Evolutionary conservation across 129 eudicot species (phyloP).

Genomic region (Helianthus tuberosus): DNA sequence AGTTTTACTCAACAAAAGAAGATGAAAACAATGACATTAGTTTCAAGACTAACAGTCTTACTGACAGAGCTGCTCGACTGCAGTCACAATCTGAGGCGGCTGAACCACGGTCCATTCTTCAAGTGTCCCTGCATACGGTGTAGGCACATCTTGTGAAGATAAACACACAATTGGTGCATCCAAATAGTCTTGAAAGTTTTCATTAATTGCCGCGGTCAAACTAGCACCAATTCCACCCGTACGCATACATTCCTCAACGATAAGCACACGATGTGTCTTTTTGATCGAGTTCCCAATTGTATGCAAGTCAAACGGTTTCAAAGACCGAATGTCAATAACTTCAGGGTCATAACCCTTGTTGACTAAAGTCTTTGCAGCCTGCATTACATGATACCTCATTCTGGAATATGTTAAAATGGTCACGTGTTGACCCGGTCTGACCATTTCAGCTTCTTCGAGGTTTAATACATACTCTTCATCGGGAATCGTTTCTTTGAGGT

Average conservation of each 20-base stretch:
- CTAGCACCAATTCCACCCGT: slow-evolving; percentile 99
- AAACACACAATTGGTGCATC: slow-evolving; percentile 92
- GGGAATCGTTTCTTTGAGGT: slow-evolving; percentile 86
- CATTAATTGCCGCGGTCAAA: slow-evolving; percentile 88
- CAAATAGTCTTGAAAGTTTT: slow-evolving; percentile 84
- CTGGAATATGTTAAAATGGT: slow-evolving; percentile 90
- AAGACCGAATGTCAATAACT: slow-evolving; percentile 88
- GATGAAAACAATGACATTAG: slow-evolving; percentile 9
- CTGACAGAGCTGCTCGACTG: slow-evolving; percentile 93
- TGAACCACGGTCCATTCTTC: slow-evolving; percentile 95
- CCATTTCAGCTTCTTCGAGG: slow-evolving; percentile 99
- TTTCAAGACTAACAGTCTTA: slow-evolving; percentile 22
- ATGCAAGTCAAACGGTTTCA: slow-evolving; percentile 89
- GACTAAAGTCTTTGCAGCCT: slow-evolving; percentile 90
- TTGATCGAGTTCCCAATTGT: slow-evolving; percentile 92
- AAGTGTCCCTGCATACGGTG: slow-evolving; percentile 88
- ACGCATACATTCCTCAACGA: slow-evolving; percentile 98
- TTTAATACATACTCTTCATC: slow-evolving; percentile 80
- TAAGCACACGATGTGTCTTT: slow-evolving; percentile 90
- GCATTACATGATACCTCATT: slow-evolving; percentile 97
- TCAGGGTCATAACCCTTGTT: slow-evolving; percentile 97
- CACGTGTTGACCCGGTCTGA: slow-evolving; percentile 87
- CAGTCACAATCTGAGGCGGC: slow-evolving; percentile 95
- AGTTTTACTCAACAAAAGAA: slow-evolving; percentile 3
- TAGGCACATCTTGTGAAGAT: slow-evolving; percentile 98